These are phyloP conservation scores for Arthrobotrys sinensis DNA, from an alignment of 2,329 filamentous ascomycete genomes.

Conservation along the genomic window DNA sequence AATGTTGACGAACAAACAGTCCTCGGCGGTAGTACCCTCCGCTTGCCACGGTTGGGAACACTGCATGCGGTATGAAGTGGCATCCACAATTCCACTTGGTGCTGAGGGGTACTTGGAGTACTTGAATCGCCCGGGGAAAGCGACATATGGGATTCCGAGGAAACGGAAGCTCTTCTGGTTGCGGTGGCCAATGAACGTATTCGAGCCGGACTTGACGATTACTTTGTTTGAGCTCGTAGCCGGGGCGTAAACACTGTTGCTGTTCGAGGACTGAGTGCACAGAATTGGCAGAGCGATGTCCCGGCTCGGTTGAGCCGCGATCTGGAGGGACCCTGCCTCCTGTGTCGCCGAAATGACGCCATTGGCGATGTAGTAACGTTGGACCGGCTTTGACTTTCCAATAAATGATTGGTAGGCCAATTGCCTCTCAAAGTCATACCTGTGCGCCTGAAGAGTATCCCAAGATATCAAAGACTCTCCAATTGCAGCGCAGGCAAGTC, in stretches of 20 bases:
- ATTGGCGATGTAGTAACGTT: slow-evolving; percentile 69
- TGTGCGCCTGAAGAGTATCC: slow-evolving; percentile 68
- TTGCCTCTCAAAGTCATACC: slow-evolving; percentile 69
- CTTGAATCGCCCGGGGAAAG: slow-evolving; percentile 69
- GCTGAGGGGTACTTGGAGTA: slow-evolving; percentile 69
- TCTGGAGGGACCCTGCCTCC: slow-evolving; percentile 65
- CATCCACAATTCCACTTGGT: slow-evolving; percentile 69
- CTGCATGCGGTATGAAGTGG: slow-evolving; percentile 69
- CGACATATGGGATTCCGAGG: slow-evolving; percentile 71
- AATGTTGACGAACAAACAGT: slow-evolving; percentile 71
- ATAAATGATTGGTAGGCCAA: slow-evolving; percentile 70
- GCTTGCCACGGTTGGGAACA: slow-evolving; percentile 67
- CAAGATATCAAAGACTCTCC: slow-evolving; percentile 70
- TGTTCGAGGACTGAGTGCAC: slow-evolving; percentile 69
- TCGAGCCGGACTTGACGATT: slow-evolving; percentile 66
- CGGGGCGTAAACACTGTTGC: slow-evolving; percentile 63
- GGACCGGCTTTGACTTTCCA: slow-evolving; percentile 66
- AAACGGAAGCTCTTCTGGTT: slow-evolving; percentile 72
- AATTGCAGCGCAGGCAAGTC: slow-evolving; percentile 69
- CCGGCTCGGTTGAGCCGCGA: slow-evolving; percentile 64
- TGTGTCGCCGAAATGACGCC: slow-evolving; percentile 67
- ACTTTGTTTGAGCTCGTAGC: slow-evolving; percentile 66
- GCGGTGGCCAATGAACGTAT: slow-evolving; percentile 71
- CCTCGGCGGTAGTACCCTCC: slow-evolving; percentile 67
- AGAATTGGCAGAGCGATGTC: slow-evolving; percentile 69